Conservation (phyloP, 1,284 basidiomycete species). For the Papiliotrema nemorosa region DNA sequence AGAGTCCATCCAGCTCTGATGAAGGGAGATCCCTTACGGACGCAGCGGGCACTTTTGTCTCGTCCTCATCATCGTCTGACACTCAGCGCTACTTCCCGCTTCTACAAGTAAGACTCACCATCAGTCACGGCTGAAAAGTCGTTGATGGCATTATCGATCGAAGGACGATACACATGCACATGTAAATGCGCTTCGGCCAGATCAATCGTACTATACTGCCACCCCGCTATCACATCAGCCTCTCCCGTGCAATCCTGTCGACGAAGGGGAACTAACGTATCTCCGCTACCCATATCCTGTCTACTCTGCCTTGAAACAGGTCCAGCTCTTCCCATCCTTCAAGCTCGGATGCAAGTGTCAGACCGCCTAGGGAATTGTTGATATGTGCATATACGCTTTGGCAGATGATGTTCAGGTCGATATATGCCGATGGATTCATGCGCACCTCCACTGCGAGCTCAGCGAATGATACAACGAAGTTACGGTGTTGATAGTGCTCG, state of each 20-base stretch:
- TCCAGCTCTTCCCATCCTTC: slow-evolving; percentile 52
- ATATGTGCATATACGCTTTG: slow-evolving; percentile 62
- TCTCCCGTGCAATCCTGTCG: too few species aligned
- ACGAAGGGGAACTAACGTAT: slow-evolving; percentile 44
- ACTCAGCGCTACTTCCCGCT: not conserved
- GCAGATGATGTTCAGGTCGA: slow-evolving; percentile 68
- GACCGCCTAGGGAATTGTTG: slow-evolving; percentile 56
- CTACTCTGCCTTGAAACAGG: slow-evolving; percentile 69
- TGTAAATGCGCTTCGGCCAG: slow-evolving; percentile 54
- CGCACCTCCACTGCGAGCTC: too few species aligned
- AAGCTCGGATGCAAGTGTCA: slow-evolving; percentile 22
- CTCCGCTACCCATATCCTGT: slow-evolving; percentile 72
- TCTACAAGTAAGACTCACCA: slow-evolving; percentile 35
- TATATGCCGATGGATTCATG: slow-evolving; percentile 40
- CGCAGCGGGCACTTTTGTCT: slow-evolving; percentile 77
- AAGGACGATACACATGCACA: slow-evolving; percentile 83
- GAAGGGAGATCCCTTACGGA: slow-evolving; percentile 82
- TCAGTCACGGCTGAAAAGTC: slow-evolving; percentile 63
- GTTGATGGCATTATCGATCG: slow-evolving; percentile 65
- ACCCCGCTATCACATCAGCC: too few species aligned
- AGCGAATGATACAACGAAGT: too few species aligned
- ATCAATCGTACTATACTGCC: not conserved
- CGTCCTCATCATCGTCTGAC: slow-evolving; percentile 54
- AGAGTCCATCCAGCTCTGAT: slow-evolving; percentile 77
- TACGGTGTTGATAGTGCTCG: too few species aligned